Evolutionary conservation across 345 rosid species (phyloP).

Genomic region (Ailanthus altissimus): DNA sequence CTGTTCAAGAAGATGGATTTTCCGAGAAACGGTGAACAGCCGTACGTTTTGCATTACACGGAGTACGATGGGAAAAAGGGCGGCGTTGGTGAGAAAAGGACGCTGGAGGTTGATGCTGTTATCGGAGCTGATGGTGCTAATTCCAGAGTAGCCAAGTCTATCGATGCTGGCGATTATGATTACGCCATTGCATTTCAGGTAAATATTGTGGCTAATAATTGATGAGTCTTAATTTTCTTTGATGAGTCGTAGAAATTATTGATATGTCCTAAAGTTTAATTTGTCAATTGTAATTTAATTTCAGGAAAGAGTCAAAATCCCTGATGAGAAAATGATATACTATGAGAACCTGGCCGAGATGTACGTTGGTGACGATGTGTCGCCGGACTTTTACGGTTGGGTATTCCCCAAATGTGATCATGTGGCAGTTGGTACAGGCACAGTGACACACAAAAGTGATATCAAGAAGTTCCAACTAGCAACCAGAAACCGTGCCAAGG

Average conservation of each 20-base stretch:
- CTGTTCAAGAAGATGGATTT: too few relatives aligned
- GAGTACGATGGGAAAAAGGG: too few relatives aligned
- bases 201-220: too few relatives aligned
- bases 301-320: slow-evolving; percentile 65
- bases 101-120: slow-evolving; percentile 53
- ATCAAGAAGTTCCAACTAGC: slow-evolving; percentile 52
- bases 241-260: too few relatives aligned
- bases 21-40: too few relatives aligned
- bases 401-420: slow-evolving; percentile 79
- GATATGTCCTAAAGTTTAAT: too few relatives aligned
- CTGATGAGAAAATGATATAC: slow-evolving; percentile 63
- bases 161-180: slow-evolving; percentile 52
- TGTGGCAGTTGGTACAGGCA: slow-evolving; percentile 76
- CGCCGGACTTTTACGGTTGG: slow-evolving; percentile 79
- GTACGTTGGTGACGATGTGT: slow-evolving; percentile 72
- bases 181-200: slow-evolving; percentile 73
- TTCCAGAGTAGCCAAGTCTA: slow-evolving; percentile 57
- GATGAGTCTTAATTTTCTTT: too few relatives aligned
- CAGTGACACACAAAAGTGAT: too few relatives aligned
- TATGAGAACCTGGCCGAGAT: slow-evolving; percentile 67
- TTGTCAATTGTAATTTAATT: too few relatives aligned
- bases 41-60: too few relatives aligned
- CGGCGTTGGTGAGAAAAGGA: too few relatives aligned
- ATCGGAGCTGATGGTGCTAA: slow-evolving; percentile 78
- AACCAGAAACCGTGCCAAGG: slow-evolving; percentile 43